These are phyloP conservation scores for Trichophyton simii DNA, from an alignment of 2,329 filamentous ascomycete species.

Conservation along the genomic window DNA sequence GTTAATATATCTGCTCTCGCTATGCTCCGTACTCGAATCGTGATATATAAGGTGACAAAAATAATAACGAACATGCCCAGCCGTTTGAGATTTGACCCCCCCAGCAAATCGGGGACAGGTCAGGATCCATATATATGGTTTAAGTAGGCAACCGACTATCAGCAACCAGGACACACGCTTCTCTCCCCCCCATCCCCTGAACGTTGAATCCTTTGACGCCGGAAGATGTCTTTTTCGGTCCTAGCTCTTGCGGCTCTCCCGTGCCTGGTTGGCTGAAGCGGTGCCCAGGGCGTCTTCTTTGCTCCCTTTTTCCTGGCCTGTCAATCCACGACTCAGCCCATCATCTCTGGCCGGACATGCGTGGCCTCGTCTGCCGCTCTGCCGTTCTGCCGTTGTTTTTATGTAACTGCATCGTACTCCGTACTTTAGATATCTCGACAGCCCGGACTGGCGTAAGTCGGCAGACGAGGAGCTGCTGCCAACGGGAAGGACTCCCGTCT, in stretches of 20 bases:
- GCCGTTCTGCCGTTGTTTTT: too few relatives aligned
- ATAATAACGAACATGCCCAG: background rate
- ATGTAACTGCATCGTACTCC: background rate
- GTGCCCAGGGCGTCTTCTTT: background rate
- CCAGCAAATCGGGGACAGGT: background rate
- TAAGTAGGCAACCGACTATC: background rate
- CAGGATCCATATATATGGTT: background rate
- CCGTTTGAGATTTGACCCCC: background rate
- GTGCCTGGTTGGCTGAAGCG: background rate
- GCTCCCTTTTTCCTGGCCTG: background rate
- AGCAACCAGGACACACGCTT: background rate
- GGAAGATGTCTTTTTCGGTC: background rate
- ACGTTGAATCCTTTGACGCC: background rate
- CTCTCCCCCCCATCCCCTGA: background rate
- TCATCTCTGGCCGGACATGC: background rate
- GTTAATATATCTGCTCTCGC: background rate
- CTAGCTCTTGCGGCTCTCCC: constrained; percentile 1
- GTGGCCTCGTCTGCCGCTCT: background rate
- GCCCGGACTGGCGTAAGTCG: background rate
- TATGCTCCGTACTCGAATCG: background rate
- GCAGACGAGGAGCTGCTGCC: background rate
- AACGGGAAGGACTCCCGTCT: background rate
- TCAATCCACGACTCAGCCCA: background rate
- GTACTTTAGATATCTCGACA: background rate
- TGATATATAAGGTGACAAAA: background rate